Conservation (phyloP, 2,329 filamentous ascomycete genomes). For the Fusarium sp. region DNA sequence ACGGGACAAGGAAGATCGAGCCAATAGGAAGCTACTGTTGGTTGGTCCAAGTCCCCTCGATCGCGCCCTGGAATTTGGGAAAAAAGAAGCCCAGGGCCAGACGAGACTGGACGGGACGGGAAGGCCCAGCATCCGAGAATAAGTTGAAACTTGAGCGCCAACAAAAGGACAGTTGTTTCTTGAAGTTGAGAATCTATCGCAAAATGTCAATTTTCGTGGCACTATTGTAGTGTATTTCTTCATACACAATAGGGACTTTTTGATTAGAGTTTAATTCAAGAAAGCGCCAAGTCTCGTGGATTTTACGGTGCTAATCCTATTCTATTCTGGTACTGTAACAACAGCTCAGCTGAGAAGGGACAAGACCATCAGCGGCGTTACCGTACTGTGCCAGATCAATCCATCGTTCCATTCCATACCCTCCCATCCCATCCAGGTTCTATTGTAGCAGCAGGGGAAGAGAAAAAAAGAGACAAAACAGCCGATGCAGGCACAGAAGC, state of each 20-base stretch:
- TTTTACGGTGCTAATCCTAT: not conserved
- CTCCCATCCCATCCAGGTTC: not conserved
- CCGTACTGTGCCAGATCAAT: not conserved
- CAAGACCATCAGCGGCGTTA: not conserved
- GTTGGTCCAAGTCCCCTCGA: not conserved
- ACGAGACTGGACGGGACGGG: conserved; percentile 12
- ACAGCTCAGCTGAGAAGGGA: conserved; percentile 1
- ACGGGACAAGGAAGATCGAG: conserved; percentile 35
- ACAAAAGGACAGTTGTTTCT: conserved; percentile 5
- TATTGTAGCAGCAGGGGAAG: not conserved
- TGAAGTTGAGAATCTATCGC: conserved; percentile 1
- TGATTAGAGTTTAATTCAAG: not conserved
- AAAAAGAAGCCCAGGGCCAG: not conserved
- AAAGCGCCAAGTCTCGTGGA: not conserved
- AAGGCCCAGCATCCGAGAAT: conserved; percentile 31
- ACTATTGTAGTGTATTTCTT: not conserved
- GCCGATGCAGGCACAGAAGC: conserved; percentile 3
- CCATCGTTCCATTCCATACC: not conserved
- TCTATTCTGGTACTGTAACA: not conserved
- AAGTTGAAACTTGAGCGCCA: not conserved
- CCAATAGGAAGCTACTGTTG: conserved; percentile 17
- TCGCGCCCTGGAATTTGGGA: not conserved
- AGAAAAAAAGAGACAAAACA: not conserved
- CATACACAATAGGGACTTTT: not conserved
- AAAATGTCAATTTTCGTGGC: not conserved